Conservation (phyloP, 78 protist genomes). For the Anaeramoeba ignava region DNA sequence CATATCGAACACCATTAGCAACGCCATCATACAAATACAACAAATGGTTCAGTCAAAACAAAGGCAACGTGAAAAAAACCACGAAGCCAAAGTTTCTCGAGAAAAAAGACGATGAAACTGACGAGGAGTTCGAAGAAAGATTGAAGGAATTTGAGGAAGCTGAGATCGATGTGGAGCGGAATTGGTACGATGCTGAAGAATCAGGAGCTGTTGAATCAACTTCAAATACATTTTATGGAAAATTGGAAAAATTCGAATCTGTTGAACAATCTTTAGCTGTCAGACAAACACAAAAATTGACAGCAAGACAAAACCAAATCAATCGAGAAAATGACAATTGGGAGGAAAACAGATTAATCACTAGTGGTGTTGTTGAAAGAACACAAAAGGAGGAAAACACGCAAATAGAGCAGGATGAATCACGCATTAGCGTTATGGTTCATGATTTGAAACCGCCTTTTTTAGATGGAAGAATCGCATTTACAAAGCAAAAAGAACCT, state of each 20-base stretch:
- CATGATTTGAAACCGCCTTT: constrained; percentile 76
- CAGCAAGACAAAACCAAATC: not conserved
- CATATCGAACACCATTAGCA: too few species aligned
- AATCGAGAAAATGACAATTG: constrained; percentile 1
- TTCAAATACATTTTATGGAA: not conserved
- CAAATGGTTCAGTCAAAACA: too few species aligned
- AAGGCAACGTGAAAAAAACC: too few species aligned
- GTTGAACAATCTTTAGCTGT: not conserved
- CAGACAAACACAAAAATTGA: not conserved
- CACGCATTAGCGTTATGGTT: constrained; percentile 37
- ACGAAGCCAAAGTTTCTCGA: too few species aligned
- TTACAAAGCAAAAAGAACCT: constrained; percentile 44
- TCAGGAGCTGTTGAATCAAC: not conserved
- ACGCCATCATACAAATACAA: too few species aligned
- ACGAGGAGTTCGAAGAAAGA: not conserved
- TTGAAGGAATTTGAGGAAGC: not conserved
- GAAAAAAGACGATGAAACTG: not conserved
- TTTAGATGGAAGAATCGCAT: constrained; percentile 58
- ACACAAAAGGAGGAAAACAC: not conserved
- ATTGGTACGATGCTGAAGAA: not conserved
- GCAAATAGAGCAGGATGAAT: constrained; percentile 1
- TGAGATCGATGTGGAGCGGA: not conserved
- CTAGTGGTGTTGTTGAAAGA: not conserved
- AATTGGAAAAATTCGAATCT: too few species aligned
- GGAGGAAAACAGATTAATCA: constrained; percentile 13